phyloP scores from a whole-genome alignment of 768 basidiomycete genomes.

The Rhodosporidiobolus sp. region DNA sequence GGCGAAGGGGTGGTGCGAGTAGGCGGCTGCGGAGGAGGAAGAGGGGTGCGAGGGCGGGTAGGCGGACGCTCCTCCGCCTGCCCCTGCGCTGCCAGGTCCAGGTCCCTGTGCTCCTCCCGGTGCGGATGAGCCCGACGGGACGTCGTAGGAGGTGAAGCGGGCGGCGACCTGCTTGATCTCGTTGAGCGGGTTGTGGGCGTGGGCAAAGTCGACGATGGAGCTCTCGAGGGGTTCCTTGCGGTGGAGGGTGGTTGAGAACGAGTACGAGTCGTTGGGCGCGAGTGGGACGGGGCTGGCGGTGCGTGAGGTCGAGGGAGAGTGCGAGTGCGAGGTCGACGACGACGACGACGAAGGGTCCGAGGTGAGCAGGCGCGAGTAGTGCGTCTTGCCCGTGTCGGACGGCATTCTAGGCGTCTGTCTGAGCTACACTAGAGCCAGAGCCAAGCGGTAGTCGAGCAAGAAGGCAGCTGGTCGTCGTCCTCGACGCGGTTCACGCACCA shows the following conservation, averaged over 20 bases:
- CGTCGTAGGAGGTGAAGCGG: conserved; percentile 23
- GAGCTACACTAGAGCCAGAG: background rate
- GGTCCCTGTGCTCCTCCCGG: no score
- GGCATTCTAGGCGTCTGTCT: background rate
- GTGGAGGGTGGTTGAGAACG: conserved; percentile 29
- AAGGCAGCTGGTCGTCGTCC: no score
- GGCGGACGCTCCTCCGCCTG: background rate
- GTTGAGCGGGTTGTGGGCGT: conserved; percentile 5
- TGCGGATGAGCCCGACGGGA: background rate
- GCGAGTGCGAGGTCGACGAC: background rate
- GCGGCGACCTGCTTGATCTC: conserved; percentile 22
- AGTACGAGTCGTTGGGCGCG: conserved; percentile 20
- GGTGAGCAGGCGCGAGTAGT: conserved; percentile 24
- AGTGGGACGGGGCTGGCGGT: conserved; percentile 9
- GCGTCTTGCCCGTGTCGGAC: conserved; percentile 14
- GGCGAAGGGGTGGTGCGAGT: conserved; percentile 37
- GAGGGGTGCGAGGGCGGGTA: background rate
- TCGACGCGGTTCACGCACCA: no score
- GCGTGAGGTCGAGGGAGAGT: background rate
- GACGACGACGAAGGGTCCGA: conserved; percentile 7
- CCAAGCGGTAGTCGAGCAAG: background rate
- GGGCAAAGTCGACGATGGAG: conserved; percentile 24
- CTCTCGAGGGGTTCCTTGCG: conserved; percentile 25
- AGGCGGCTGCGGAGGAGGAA: background rate
- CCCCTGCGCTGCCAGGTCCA: background rate